Evolutionary conservation across 2,329 filamentous ascomycete genomes (phyloP), one percentile per base, ranked within the genome.

Genomic region (Fusarium udum): DNA sequence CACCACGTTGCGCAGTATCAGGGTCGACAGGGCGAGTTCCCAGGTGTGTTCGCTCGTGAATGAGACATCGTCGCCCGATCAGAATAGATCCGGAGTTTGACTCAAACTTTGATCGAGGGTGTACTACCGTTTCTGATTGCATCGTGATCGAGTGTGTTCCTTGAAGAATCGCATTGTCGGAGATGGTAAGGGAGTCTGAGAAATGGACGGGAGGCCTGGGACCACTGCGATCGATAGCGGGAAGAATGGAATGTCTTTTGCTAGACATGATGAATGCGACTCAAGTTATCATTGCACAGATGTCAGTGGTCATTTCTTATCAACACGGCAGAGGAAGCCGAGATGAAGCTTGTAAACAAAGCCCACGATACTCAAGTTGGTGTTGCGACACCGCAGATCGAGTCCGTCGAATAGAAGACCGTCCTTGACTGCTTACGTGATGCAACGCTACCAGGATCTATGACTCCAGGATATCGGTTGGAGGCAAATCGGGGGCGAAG

Each of bases 91-190:
- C 94, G 58, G 92, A 87, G 64, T 91, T 90, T 14, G 95, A 92
- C 78, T 95, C 93, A 64, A 98, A 88, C 70, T 92, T 91, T 22
- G 92, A 90, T 55, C 95, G 93, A 3, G 96, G 95, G 78, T 98
- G 95, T n/a, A 99, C 84, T 12, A 98, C 89, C 7, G 90, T 92
- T 78, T 94, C 91, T 31, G 93, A 87, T 64, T 92, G 92, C 71
- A 98, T 90, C 49, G 90, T 92, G 72, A 99, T 93, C 4, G 90
- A 91, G 80, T 97, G 89, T 6, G 89, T 91, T 72, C 96, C 96
- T 24, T 85, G 89, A 24, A 92, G 83, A 24, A 89, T 83, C 16
- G 90, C 89, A 66, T 87, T 87, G 73, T 92, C 90, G 78, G 90
- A 88, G 66, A 92, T 91, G 36, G 86, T 86, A 64, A 91, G 83